A percentile compares a stretch with the other conserved stretches of the same genome.
Conservation (phyloP, 805 yeast genomes). For the Alloascoidea africana region DNA sequence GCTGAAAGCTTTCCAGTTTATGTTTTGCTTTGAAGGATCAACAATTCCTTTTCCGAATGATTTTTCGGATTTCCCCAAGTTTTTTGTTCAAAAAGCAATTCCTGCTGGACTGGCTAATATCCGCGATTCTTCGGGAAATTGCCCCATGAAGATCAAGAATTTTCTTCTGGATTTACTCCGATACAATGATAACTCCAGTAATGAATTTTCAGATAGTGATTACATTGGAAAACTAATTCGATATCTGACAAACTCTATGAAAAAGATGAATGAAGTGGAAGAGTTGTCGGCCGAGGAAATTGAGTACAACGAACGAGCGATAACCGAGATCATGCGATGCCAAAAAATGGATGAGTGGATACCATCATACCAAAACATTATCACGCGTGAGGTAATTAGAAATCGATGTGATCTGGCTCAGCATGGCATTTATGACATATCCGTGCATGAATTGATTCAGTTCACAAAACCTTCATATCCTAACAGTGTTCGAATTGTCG, state of each 20-base stretch:
- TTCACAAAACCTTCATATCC: constrained; percentile 32
- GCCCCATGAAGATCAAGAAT: constrained; percentile 43
- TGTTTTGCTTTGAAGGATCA: constrained; percentile 59
- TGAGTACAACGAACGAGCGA: constrained; percentile 17
- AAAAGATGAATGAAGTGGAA: constrained; percentile 14
- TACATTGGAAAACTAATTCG: constrained; percentile 46
- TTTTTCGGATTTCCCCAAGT: constrained; percentile 54
- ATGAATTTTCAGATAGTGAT: constrained; percentile 57
- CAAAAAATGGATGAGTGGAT: constrained; percentile 77
- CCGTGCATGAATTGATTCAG: constrained; percentile 38
- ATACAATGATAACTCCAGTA: constrained; percentile 76
- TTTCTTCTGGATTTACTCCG: constrained; percentile 58
- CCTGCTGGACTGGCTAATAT: constrained; percentile 46
- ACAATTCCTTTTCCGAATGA: constrained; percentile 68
- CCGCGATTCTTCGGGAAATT: constrained; percentile 43
- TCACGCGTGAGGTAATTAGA: constrained; percentile 39
- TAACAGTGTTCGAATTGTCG: constrained; percentile 42
- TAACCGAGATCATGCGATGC: constrained; percentile 58
- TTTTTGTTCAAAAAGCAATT: constrained; percentile 57
- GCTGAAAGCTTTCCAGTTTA: constrained; percentile 45
- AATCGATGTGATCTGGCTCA: constrained; percentile 46
- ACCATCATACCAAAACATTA: constrained; percentile 48
- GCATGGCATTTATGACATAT: constrained; percentile 33
- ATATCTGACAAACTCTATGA: constrained; percentile 30
- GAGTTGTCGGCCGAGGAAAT: constrained; percentile 4